Base-by-base conservation (phyloP, 148 eudicot genomes). In the Amaranthus hypochondriacus region DNA sequence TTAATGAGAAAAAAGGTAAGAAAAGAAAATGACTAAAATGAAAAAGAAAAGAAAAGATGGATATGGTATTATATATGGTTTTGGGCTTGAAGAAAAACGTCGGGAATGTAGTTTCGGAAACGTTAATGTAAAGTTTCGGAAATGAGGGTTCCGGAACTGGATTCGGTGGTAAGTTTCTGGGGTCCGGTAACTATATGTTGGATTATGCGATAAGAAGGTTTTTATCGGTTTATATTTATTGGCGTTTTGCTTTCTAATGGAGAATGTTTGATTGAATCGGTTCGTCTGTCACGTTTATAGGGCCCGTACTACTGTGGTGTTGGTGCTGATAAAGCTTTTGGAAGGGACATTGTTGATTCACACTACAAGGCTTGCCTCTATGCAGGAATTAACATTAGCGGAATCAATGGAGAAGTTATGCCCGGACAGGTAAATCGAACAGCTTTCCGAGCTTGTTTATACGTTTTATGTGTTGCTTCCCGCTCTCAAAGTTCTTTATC, bases 281-380 rank as follows among this genome's bases (percentile, higher is more conserved):
- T 70, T 5, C 48, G 14, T 65, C 6, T 4, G 18, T 44, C 2
- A 44, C 48, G 6, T 7, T 9, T 65, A 80, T 80, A 84, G 87
- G 87, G 87, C 56, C 87, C 87, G 2, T 87, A 87, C 81, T 87
- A 87, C 67, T 87, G 89, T 69, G 87, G 87, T 50, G 62, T 77
- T 74, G 89, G 89, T 71, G 86, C 87, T 69, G 89, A 87, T 82
- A 87, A 84, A 76, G 87, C 89, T 72, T 87, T 82, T 72, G 89
- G 87, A 63, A 81, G 89, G 49, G 89, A 87, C 70, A 82, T 87
- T 75, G 89, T 87, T 7, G 83, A 87, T 70, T 61, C 89, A 11
- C 89, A 87, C 75, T 87, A 87, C 77, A 87, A 87, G 80, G 87
- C 89, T 9, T 84, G 89, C 67, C 68, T 87, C 12, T 87, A 84